These are phyloP conservation scores for Lithohypha guttulata DNA, from an alignment of 2,329 filamentous ascomycete genomes.

Conservation along the genomic window DNA sequence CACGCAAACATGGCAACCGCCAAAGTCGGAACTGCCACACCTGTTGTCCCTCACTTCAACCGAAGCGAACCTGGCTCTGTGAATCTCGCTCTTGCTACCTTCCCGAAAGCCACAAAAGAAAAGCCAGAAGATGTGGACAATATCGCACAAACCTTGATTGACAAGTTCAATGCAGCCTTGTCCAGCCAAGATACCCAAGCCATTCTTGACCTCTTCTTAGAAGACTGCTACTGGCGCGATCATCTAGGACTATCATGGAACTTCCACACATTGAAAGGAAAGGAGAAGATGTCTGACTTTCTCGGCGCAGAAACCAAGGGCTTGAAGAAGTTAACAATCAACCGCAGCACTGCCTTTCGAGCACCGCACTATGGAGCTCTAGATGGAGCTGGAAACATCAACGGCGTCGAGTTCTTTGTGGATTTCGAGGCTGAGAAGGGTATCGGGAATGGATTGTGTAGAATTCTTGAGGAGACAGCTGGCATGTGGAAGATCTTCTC, in stretches of 20 bases:
- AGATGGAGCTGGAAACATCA: constrained; percentile 39
- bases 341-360: constrained; percentile 35
- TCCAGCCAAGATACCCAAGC: constrained; percentile 26
- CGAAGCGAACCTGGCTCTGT: constrained; percentile 43
- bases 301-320: constrained; percentile 32
- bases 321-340: constrained; percentile 37
- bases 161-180: constrained; percentile 32
- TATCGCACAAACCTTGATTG: constrained; percentile 30
- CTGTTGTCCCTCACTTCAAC: no score
- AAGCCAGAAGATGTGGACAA: constrained; percentile 27
- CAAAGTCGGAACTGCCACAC: no score
- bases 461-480: constrained; percentile 37
- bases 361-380: constrained; percentile 38
- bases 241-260: constrained; percentile 48
- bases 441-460: constrained; percentile 44
- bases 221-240: constrained; percentile 48
- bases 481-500: constrained; percentile 52
- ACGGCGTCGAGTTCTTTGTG: constrained; percentile 48
- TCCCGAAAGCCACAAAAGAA: constrained; percentile 31
- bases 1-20: no score
- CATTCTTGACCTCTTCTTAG: constrained; percentile 36
- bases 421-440: constrained; percentile 45
- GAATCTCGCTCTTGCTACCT: constrained; percentile 38
- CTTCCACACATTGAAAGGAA: constrained; percentile 43
- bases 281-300: constrained; percentile 29